Base-by-base conservation (phyloP, 306 rosid genomes). In the Aeschynomene evenia region DNA sequence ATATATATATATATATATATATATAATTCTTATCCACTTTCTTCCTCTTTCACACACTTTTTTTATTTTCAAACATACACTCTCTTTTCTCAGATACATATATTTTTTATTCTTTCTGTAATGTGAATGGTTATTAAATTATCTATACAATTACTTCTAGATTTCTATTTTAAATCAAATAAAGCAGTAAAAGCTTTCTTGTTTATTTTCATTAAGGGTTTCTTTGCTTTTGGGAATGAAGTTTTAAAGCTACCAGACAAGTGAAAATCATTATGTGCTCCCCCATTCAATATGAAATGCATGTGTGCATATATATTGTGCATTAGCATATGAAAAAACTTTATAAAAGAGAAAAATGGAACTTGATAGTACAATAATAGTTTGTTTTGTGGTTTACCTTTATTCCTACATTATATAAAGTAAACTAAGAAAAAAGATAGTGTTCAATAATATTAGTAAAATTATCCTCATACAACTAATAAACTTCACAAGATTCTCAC, bases 31-130 rank as follows among this genome's bases (percentile, higher is more conserved):
- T 12, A 7, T 33, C 33, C 28, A 60, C 77, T 61, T 19, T 16
- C 23, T 57, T 76, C 11, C 33, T 52, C n/a, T 16, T 48, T 18
- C 58, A 21, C 52, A 61, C 20, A 50, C 16, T 19, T 43, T 28
- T 46, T 28, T 9, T 28, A 15, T 63, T 73, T 63, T 62, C 71
- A 63, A 63, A 62, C 70, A 34, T 43, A 19, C 19, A n/a, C 58
- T 12, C 68, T 48, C 24, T 11, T 23, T 40, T 69, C 26, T 54
- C 34, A 33, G 14, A 14, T 15, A 23, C 43, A 7, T 49, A 1
- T 5, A 0, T 3, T 18, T 62, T 39, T 37, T n/a, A 9, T 37
- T 22, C 51, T 68, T 68, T 68, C 26, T 12, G 18, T 37, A 40
- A 68, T 68, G 13, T 4, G 26, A 50, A 20, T 66, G 33, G 23